A percentile compares a stretch with the other conserved stretches of the same genome.
Conservation (phyloP, 2,329 filamentous ascomycete genomes). For the Arthrobotrys iridis region DNA sequence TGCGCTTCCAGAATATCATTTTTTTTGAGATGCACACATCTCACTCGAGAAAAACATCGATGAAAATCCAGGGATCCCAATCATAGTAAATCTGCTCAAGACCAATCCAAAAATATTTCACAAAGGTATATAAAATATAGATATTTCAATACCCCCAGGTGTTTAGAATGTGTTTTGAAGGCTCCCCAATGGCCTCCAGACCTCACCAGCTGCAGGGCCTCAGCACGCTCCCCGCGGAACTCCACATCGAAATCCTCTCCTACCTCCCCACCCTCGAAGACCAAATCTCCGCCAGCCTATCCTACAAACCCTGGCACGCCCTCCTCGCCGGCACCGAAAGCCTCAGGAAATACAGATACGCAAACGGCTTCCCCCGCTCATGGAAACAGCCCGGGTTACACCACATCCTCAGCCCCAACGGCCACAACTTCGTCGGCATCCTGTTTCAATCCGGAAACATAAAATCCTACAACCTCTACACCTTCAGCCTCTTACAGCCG, state of each 20-base stretch:
- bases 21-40: too few species aligned
- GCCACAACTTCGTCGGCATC: constrained; percentile 18
- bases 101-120: neutral
- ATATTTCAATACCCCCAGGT: neutral
- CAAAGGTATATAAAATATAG: neutral
- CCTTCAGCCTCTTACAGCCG: neutral
- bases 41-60: too few species aligned
- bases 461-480: neutral
- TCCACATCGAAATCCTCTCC: constrained; percentile 39
- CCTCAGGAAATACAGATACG: neutral
- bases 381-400: constrained; percentile 5
- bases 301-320: constrained; percentile 2
- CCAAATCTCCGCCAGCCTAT: constrained; percentile 14
- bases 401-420: constrained; percentile 11
- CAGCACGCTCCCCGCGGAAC: constrained; percentile 11
- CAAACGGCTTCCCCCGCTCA: neutral
- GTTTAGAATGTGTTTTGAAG: neutral
- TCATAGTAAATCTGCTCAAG: too few species aligned
- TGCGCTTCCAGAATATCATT: too few species aligned
- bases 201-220: neutral
- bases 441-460: neutral
- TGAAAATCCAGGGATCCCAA: too few species aligned
- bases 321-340: neutral
- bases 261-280: constrained; percentile 17
- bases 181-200: neutral